Base-by-base conservation (phyloP, 1,284 basidiomycete genomes). In the Ganoderma resinaceum region DNA sequence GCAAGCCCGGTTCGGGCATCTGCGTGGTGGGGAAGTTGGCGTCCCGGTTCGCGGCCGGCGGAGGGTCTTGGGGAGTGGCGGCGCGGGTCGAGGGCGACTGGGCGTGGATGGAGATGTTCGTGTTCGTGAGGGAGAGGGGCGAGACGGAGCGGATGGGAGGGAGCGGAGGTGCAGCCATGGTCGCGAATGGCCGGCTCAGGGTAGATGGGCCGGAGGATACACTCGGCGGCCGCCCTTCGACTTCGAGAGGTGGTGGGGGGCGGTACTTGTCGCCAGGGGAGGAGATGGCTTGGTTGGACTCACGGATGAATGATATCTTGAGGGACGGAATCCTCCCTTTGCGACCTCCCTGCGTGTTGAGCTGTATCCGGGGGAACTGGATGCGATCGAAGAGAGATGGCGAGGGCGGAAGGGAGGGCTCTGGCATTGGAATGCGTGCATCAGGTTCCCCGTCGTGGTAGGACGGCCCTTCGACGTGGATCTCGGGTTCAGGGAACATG, bases 111-210 rank as follows among this genome's bases (percentile, higher is more conserved):
- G 49, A 57, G 29, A 66, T 64, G 11, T 62, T 62, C 18, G 67
- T 62, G 6, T 60, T 62, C 20, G 33, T 11, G 38, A 67, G 66
- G 29, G 49, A 57, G 35, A 66, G 67, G 12, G 65, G 66, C 20
- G 70, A 67, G 23, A 69, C n/a, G 40, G 62, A 67, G 43, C 31
- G 38, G 35, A 69, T 31, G 31, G 65, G 49, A 18, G 66, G 66
- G 3, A 67, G 57, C 6, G 67, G 67, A 0, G 68, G 62, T 8
- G 14, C 33, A 11, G 68, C n/a, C 68, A 69, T 69, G 18, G 67
- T 72, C 42, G 71, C 71, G 42, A 70, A 72, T 35, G 71, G 71
- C 29, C 68, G 66, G 58, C 66, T 68, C 52, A 61, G 62, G 33
- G 63, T 63, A 16, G 68, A 70, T 3, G 68, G 66, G 12, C 52